A percentile compares a stretch with the other conserved stretches of the same genome.
phyloP scores from a whole-genome alignment of 2,329 filamentous ascomycete genomes.

The Drechslerella coelobrocha region DNA sequence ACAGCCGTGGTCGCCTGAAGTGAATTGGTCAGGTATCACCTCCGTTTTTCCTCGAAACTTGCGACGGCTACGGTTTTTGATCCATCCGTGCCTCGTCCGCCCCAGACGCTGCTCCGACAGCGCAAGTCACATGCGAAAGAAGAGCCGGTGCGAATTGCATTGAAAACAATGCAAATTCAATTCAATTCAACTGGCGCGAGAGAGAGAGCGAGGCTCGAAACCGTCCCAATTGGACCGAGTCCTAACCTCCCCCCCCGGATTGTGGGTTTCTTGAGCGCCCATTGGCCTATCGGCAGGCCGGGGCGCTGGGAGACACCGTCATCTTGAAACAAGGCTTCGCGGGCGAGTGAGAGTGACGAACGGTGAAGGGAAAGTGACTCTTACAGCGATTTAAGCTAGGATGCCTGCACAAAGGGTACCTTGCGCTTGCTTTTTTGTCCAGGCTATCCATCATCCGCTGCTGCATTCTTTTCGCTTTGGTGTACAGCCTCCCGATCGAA shows the following conservation, averaged over 20 bases:
- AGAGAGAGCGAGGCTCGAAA: not conserved
- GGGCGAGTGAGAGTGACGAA: not conserved
- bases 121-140: slow-evolving; percentile 25
- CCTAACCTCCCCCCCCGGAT: not conserved
- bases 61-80: slow-evolving; percentile 38
- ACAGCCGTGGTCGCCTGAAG: not conserved
- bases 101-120: slow-evolving; percentile 36
- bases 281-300: slow-evolving; percentile 33
- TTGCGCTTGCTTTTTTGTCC: slow-evolving; percentile 46
- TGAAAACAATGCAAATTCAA: not conserved
- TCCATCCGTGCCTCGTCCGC: slow-evolving; percentile 19
- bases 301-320: slow-evolving; percentile 34
- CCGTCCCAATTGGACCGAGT: not conserved
- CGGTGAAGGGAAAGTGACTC: slow-evolving; percentile 26
- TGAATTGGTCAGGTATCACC: slow-evolving; percentile 3
- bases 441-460: not conserved
- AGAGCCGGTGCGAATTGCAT: not conserved
- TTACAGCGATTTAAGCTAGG: slow-evolving; percentile 9
- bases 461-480: not conserved
- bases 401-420: not conserved
- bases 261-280: not conserved
- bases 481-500: slow-evolving; percentile 18
- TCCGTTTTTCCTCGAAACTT: slow-evolving; percentile 18
- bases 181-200: no score
- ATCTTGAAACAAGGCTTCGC: slow-evolving; percentile 49